A percentile compares a stretch with the other conserved stretches of the same genome.
Evolutionary conservation across 495 filamentous ascomycete genomes (phyloP).

Genomic region (Oidiodendron maius): DNA sequence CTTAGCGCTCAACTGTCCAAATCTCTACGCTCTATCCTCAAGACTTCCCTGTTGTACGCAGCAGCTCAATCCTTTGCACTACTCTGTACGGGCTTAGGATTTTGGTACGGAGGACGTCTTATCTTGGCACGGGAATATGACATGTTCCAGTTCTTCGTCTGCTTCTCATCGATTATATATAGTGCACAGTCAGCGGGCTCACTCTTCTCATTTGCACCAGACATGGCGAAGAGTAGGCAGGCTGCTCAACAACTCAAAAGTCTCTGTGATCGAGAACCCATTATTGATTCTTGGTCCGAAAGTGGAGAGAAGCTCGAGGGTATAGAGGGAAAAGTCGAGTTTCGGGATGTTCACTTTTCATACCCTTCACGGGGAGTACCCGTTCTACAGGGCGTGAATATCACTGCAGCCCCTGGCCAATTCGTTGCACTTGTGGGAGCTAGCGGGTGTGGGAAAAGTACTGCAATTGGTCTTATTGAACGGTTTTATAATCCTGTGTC

Average conservation of each 20-base stretch:
- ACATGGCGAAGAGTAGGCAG: constrained; percentile 75
- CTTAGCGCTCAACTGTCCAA: constrained; percentile 46
- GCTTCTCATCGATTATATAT: constrained; percentile 53
- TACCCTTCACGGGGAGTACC: constrained; percentile 46
- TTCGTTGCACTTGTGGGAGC: constrained; percentile 49
- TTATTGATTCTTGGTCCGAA: constrained; percentile 67
- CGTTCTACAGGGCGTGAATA: constrained; percentile 45
- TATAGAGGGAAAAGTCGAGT: constrained; percentile 16
- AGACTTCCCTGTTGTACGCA: constrained; percentile 47
- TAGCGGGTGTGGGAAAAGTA: constrained; percentile 52
- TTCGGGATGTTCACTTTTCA: constrained; percentile 21
- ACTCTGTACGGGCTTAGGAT: constrained; percentile 58
- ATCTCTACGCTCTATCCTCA: constrained; percentile 45
- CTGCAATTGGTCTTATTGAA: constrained; percentile 47
- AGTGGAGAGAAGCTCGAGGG: neutral
- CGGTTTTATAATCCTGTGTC: constrained; percentile 48
- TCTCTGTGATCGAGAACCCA: constrained; percentile 66
- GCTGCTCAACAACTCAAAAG: constrained; percentile 65
- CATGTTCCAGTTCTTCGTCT: constrained; percentile 55
- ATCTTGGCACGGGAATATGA: constrained; percentile 37
- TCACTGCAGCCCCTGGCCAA: constrained; percentile 48
- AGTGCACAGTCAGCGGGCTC: constrained; percentile 52
- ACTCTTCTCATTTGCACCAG: constrained; percentile 46
- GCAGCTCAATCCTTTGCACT: constrained; percentile 46
- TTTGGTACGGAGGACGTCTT: constrained; percentile 59